Base-by-base conservation (phyloP, 768 basidiomycete species). In the Multifurca ochricompacta region DNA sequence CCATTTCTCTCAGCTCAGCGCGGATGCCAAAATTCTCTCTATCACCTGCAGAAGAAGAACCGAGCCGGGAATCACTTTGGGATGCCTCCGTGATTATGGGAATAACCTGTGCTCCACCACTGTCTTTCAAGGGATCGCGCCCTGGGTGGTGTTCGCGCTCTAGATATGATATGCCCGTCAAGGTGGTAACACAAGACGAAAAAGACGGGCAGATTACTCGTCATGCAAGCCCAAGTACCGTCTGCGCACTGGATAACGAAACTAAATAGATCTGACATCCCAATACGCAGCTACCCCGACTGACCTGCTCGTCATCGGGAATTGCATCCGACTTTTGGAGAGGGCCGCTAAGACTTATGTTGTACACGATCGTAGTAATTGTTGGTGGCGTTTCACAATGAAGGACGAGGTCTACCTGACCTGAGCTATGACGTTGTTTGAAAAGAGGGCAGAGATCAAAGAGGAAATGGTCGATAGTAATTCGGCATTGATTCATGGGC, bases 361-460 rank as follows among this genome's bases (percentile, higher is more conserved):
- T 51, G 56, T 70, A 70, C 37, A 54, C 51, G 21, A 58, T 64
- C 52, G 60, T 67, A 6, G 66, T 69, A 41, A 66, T 44, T 28
- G 64, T 67, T 11, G 67, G 66, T 28, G 66, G 63, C 16, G 66
- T 66, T 53, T 53, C 37, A 43, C 53, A 54, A 48, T 59, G 59
- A 25, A 32, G 47, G 50, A 54, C 53, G 40, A 68, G 39, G 45
- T 48, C 16, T 27, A 47, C 30, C 59, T 49, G 62, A 30, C 56
- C 62, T 19, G 56, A 25, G n/a, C 50, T 51, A 37, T 61, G 59
- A 43, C 60, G 59, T 21, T 48, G 58, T 25, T 56, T 27, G 30
- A 68, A 39, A 31, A 69, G 46, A 19, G 67, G 67, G 53, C 68
- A 69, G 21, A 69, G 53, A 59, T 67, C 54, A 42, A 66, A 70